phyloP scores from a whole-genome alignment of 495 filamentous ascomycete genomes.

The Aspergillus coremiiformis region DNA sequence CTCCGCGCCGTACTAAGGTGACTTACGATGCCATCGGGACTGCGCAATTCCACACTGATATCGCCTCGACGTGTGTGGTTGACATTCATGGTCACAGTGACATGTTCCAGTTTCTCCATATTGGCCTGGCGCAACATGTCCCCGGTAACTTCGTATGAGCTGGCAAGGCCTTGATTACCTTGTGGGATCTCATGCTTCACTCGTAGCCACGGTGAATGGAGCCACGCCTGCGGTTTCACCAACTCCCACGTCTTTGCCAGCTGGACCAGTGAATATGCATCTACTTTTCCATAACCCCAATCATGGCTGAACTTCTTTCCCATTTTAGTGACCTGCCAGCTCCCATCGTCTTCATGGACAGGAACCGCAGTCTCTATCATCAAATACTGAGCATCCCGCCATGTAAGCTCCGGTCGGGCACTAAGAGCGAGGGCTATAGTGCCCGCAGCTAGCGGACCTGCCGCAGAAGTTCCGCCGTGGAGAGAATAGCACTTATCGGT shows the following conservation, averaged over 20 bases:
- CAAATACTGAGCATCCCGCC: conserved; percentile 93
- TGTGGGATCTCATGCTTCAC: conserved; percentile 82
- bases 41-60: conserved; percentile 84
- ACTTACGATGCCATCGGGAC: conserved; percentile 72
- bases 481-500: conserved; percentile 62
- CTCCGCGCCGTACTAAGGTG: conserved; percentile 70
- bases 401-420: conserved; percentile 77
- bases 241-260: conserved; percentile 75
- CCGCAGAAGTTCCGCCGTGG: conserved; percentile 95
- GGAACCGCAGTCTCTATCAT: conserved; percentile 78
- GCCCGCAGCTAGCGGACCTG: conserved; percentile 85
- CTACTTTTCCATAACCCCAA: conserved; percentile 92
- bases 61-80: conserved; percentile 81
- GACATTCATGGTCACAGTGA: conserved; percentile 96
- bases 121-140: conserved; percentile 76
- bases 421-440: conserved; percentile 88
- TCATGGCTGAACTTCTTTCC: conserved; percentile 88
- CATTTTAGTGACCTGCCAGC: conserved; percentile 72
- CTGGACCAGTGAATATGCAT: conserved; percentile 79
- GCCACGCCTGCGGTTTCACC: conserved; percentile 98
- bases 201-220: conserved; percentile 83
- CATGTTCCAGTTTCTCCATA: conserved; percentile 78
- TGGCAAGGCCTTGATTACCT: conserved; percentile 71
- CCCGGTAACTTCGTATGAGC: conserved; percentile 66
- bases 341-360: conserved; percentile 62